Percentiles rank a stretch among this genome's conserved stretches.
Evolutionary conservation across 2,329 filamentous ascomycete species (phyloP).

Genomic region (Dryadomyces sulphureus): DNA sequence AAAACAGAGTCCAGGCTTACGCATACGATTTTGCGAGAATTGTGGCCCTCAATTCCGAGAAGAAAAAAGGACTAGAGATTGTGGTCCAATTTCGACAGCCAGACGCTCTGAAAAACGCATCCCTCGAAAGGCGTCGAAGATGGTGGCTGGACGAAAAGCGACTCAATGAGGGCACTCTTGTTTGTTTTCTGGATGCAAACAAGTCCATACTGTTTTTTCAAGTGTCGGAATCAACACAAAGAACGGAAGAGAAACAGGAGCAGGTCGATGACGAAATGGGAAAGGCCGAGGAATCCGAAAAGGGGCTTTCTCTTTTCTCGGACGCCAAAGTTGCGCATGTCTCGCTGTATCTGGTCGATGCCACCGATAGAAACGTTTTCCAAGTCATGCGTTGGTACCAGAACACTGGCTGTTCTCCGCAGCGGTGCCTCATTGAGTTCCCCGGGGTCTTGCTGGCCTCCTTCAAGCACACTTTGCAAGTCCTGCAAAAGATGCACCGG

Average conservation of each 20-base stretch:
- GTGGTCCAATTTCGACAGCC: constrained; percentile 31
- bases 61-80: constrained; percentile 26
- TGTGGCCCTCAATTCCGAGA: constrained; percentile 20
- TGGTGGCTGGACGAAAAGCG: constrained; percentile 38
- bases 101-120: background rate
- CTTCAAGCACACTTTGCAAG: constrained; percentile 40
- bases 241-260: background rate
- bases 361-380: constrained; percentile 12
- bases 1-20: constrained; percentile 17
- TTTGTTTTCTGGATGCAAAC: constrained; percentile 29
- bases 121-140: constrained; percentile 19
- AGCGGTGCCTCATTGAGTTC: constrained; percentile 39
- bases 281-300: background rate
- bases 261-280: background rate
- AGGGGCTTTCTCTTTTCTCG: background rate
- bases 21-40: constrained; percentile 21
- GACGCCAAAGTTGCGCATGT: background rate
- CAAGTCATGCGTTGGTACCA: constrained; percentile 19
- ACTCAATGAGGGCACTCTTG: constrained; percentile 33
- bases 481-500: constrained; percentile 36
- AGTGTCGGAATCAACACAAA: constrained; percentile 18
- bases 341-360: constrained; percentile 11
- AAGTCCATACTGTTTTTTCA: constrained; percentile 25
- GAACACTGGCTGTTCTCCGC: constrained; percentile 1
- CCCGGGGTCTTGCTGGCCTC: constrained; percentile 42